These are phyloP conservation scores for Globisporangium megalacanthum DNA, from an alignment of 352 stramenopile species.

Conservation along the genomic window DNA sequence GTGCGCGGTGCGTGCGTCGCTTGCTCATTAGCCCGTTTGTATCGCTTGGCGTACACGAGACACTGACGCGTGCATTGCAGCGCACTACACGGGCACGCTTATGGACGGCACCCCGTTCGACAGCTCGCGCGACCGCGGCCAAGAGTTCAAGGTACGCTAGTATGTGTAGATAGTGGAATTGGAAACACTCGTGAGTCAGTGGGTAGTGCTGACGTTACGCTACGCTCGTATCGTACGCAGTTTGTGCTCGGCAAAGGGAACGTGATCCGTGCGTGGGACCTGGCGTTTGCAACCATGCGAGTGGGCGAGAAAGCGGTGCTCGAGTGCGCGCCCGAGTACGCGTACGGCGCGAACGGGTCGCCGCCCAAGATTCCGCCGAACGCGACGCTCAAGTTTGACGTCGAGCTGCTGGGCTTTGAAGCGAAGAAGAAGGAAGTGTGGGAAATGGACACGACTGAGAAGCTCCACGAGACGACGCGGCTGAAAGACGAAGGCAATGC, in stretches of 20 bases:
- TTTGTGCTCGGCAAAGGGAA: constrained; percentile 86
- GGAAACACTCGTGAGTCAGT: not conserved
- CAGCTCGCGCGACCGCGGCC: constrained; percentile 85
- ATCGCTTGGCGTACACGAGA: not conserved
- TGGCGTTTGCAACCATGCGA: constrained; percentile 93
- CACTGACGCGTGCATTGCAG: constrained; percentile 21
- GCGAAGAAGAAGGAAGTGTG: constrained; percentile 95
- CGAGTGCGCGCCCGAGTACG: constrained; percentile 90
- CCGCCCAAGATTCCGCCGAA: constrained; percentile 94
- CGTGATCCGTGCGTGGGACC: constrained; percentile 88
- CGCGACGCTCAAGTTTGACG: constrained; percentile 94
- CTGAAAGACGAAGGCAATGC: constrained; percentile 90
- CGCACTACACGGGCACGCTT: constrained; percentile 95
- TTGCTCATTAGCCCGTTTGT: not conserved
- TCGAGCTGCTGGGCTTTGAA: constrained; percentile 93
- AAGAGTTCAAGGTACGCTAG: constrained; percentile 68
- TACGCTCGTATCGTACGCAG: constrained; percentile 14
- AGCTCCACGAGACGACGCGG: constrained; percentile 79
- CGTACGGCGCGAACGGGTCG: constrained; percentile 87
- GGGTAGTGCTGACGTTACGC: not conserved
- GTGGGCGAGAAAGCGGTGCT: constrained; percentile 94
- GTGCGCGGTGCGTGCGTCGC: constrained; percentile 42
- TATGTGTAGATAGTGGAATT: not conserved
- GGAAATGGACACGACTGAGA: constrained; percentile 86
- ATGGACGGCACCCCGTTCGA: constrained; percentile 95